A percentile compares a stretch with the other conserved stretches of the same genome.
Conservation (phyloP, 2,329 filamentous ascomycete genomes). For the Diaporthe batatas region DNA sequence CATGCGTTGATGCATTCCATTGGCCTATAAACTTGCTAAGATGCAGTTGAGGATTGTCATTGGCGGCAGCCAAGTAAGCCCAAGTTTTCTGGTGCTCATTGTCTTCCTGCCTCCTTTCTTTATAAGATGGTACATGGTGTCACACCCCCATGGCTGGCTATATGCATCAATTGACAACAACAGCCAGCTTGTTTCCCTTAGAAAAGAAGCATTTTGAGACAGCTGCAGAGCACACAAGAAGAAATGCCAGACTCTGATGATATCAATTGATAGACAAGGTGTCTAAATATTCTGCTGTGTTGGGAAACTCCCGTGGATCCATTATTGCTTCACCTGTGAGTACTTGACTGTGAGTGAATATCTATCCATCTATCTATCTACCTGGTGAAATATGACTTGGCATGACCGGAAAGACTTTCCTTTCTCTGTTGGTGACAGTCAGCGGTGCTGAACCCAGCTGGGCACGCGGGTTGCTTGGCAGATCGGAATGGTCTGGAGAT, state of each 20-base stretch:
- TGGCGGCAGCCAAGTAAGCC: neutral
- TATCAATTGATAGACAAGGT: neutral
- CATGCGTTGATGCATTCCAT: neutral
- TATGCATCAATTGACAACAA: neutral
- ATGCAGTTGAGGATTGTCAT: neutral
- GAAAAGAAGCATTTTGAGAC: neutral
- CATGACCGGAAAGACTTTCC: neutral
- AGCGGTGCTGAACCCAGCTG: slow-evolving; percentile 2
- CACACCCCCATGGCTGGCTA: neutral
- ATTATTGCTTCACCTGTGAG: neutral
- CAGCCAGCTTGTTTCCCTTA: neutral
- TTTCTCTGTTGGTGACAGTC: slow-evolving; percentile 8
- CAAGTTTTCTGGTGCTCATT: neutral
- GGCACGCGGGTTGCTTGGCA: slow-evolving; percentile 13
- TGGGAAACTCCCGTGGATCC: neutral
- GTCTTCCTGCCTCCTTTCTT: neutral
- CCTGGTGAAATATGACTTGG: neutral
- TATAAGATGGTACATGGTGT: neutral
- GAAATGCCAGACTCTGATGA: neutral
- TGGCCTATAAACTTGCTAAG: neutral
- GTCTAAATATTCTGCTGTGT: no score
- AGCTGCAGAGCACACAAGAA: neutral
- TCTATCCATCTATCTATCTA: no score
- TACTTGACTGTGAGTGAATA: neutral
- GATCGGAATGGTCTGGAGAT: slow-evolving; percentile 12